A percentile compares a stretch with the other conserved stretches of the same genome.
Evolutionary conservation across 441 rosid genomes (phyloP).

Genomic region (Arabidopsis hybrid): DNA sequence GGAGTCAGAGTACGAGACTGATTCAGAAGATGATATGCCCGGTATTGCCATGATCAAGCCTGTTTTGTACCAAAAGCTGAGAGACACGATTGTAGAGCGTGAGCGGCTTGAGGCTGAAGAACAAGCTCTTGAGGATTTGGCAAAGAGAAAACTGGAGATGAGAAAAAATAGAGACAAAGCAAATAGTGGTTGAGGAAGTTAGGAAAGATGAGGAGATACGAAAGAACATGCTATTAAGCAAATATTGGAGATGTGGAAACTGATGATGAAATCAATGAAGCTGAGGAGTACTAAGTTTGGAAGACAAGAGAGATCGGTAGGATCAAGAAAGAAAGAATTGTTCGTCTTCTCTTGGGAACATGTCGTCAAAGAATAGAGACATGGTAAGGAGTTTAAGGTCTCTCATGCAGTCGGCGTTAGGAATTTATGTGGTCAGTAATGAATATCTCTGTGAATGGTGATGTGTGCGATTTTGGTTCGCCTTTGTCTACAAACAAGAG

Average conservation of each 20-base stretch:
- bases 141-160: slow-evolving; percentile 67
- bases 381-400: too few species aligned
- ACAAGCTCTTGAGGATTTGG: slow-evolving; percentile 72
- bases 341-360: too few species aligned
- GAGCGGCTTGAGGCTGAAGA: slow-evolving; percentile 85
- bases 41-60: slow-evolving; percentile 88
- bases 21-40: slow-evolving; percentile 73
- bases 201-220: slow-evolving; percentile 74
- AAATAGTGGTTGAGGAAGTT: slow-evolving; percentile 81
- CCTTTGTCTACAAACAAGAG: too few species aligned
- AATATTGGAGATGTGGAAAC: slow-evolving; percentile 86
- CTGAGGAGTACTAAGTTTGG: slow-evolving; percentile 91
- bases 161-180: slow-evolving; percentile 81
- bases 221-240: slow-evolving; percentile 74
- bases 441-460: too few species aligned
- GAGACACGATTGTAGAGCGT: slow-evolving; percentile 86
- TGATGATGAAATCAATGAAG: slow-evolving; percentile 86
- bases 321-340: slow-evolving; percentile 83
- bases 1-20: slow-evolving; percentile 91
- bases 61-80: slow-evolving; percentile 74
- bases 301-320: slow-evolving; percentile 84
- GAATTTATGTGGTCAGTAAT: too few species aligned
- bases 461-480: too few species aligned
- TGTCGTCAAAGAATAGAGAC: too few species aligned
- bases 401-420: too few species aligned